phyloP scores from a whole-genome alignment of 768 basidiomycete species.

The Cystobasidium ongulense region DNA sequence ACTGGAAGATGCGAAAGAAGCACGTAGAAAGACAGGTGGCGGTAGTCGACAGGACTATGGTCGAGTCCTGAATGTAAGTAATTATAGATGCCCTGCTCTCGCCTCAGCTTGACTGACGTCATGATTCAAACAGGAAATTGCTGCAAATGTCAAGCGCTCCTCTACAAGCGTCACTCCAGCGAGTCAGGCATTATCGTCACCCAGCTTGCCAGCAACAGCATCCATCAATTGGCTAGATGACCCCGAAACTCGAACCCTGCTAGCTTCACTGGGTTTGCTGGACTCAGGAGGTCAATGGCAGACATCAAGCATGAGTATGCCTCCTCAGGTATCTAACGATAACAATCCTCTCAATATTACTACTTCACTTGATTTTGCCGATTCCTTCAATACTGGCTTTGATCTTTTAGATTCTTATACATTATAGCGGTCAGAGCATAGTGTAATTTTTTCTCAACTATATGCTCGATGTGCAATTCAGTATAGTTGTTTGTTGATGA shows the following conservation, averaged over 20 bases:
- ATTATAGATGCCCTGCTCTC: background rate
- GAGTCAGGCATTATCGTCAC: background rate
- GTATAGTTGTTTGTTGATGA: no score
- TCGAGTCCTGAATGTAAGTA: background rate
- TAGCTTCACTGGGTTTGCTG: background rate
- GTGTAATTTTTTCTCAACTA: no score
- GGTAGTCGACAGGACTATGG: background rate
- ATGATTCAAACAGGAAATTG: background rate
- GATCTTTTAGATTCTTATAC: background rate
- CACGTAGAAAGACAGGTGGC: background rate
- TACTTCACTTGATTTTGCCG: background rate
- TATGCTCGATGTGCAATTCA: no score
- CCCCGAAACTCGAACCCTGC: background rate
- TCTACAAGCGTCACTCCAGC: background rate
- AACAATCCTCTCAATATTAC: background rate
- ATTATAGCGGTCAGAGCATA: no score
- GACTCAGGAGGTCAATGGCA: background rate
- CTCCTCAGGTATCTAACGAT: background rate
- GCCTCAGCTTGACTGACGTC: background rate
- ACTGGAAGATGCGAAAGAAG: conserved; percentile 6
- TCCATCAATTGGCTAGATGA: background rate
- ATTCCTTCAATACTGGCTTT: background rate
- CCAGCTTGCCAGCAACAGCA: background rate
- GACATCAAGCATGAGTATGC: background rate
- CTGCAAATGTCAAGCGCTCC: background rate